Base-by-base conservation (phyloP, 805 yeast species). In the Wickerhamiella galacta region DNA sequence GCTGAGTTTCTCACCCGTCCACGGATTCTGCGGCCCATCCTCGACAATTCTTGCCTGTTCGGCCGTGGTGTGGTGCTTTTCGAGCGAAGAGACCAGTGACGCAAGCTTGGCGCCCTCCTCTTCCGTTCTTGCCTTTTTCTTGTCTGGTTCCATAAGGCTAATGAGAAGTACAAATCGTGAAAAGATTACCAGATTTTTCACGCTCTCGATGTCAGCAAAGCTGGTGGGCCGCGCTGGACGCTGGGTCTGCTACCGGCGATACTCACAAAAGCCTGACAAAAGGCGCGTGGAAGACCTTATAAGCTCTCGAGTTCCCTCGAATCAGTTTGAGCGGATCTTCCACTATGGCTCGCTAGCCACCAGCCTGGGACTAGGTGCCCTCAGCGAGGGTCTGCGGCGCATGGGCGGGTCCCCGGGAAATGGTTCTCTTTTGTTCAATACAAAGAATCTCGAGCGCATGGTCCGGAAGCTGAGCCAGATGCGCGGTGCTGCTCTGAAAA, bases 401-500 rank as follows among this genome's bases (percentile, higher is more conserved):
- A 64, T 72, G 34, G 49, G 51, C 9, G 38, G 30, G 29, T 16
- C 34, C 33, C 23, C 23, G 10, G 6, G 12, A 9, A 20, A 24
- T n/a, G 18, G 24, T 14, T 58, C 65, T 19, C 51, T 82, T 28
- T 60, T 92, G 2, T 61, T 90, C 45, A 75, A 80, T 3, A 85
- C 93, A 5, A 67, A 69, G 12, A 90, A 87, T 53, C 73, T 90
- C 27, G 94, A 87, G 46, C 56, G 92, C 33, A 70, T 90, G 61
- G 93, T 93, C 9, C 72, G 71, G 45, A 83, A 82, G 52, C 72
- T 90, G 45, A 71, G 90, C 32, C 73, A 80, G 49, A 90, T 90
- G 98, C 68, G 98, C 49, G 98, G 98, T n/a, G 98, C 96, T 2
- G 98, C 98, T 3, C 63, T 90, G 49, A 90, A 90, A 50, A 68